These are phyloP conservation scores for Paraphaeosphaeria sporulosa DNA, from an alignment of 2,329 filamentous ascomycete species.

Conservation along the genomic window DNA sequence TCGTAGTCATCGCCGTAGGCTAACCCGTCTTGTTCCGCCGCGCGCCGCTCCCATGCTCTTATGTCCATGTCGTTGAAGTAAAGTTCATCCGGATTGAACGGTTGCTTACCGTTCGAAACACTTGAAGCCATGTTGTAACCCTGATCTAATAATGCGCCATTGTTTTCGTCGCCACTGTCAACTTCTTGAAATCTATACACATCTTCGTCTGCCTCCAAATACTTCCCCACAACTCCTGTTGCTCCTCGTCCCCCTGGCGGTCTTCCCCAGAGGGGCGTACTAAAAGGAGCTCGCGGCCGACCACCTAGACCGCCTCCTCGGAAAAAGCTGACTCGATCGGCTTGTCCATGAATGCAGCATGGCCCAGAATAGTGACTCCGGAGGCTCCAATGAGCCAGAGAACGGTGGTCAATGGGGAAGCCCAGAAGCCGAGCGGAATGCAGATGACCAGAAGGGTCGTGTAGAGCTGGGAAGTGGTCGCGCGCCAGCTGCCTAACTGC, in stretches of 20 bases:
- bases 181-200: conserved; percentile 71
- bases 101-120: conserved; percentile 34
- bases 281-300: conserved; percentile 98
- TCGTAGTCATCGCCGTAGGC: conserved; percentile 60
- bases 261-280: conserved; percentile 98
- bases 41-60: conserved; percentile 48
- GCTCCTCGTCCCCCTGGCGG: conserved; percentile 80
- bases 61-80: conserved; percentile 59
- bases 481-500: conserved; percentile 81
- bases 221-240: conserved; percentile 54
- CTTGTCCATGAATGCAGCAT: conserved; percentile 96
- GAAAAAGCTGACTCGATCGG: conserved; percentile 99
- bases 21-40: conserved; percentile 57
- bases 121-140: conserved; percentile 42
- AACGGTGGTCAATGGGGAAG: conserved; percentile 82
- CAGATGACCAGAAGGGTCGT: conserved; percentile 83
- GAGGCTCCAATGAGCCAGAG: conserved; percentile 97
- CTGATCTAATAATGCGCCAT: conserved; percentile 54
- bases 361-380: conserved; percentile 91
- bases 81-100: conserved; percentile 55
- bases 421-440: conserved; percentile 83
- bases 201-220: conserved; percentile 56
- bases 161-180: conserved; percentile 60
- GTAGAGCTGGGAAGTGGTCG: conserved; percentile 92
- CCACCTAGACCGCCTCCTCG: conserved; percentile 99